Percentiles rank a stretch among this genome's conserved stretches.
Conservation (phyloP, 2,329 filamentous ascomycete genomes). For the Clarireedia hainanense region DNA sequence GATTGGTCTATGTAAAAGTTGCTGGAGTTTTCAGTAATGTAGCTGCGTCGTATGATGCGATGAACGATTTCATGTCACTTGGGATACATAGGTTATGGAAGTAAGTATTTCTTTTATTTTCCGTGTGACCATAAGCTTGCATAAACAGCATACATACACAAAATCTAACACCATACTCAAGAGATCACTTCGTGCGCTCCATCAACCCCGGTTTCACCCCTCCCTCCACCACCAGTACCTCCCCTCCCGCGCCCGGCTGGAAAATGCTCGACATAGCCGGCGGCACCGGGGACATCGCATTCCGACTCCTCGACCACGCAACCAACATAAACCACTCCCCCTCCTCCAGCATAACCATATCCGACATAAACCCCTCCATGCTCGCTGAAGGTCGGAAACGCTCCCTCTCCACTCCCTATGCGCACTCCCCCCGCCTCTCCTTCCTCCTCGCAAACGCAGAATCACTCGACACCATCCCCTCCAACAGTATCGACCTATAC, state of each 20-base stretch:
- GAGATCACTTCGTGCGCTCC: conserved; percentile 84
- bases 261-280: conserved; percentile 92
- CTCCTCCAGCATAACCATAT: conserved; percentile 77
- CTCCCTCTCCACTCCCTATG: conserved; percentile 47
- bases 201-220: conserved; percentile 59
- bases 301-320: conserved; percentile 87
- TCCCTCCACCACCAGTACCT: conserved; percentile 29
- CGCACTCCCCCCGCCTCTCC: conserved; percentile 49
- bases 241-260: conserved; percentile 41
- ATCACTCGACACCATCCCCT: conserved; percentile 56
- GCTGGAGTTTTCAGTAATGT: conserved; percentile 89
- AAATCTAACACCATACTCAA: conserved; percentile 25
- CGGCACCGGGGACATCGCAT: conserved; percentile 95
- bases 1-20: conserved; percentile 20
- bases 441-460: conserved; percentile 94
- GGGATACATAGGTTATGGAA: conserved; percentile 96
- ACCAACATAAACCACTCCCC: conserved; percentile 73
- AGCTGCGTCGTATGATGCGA: conserved; percentile 80
- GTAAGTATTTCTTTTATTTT: conserved; percentile 32
- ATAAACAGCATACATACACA: not conserved
- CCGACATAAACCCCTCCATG: conserved; percentile 96
- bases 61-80: conserved; percentile 99
- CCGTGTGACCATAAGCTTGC: not conserved
- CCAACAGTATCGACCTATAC: conserved; percentile 80
- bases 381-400: conserved; percentile 79